Base-by-base conservation (phyloP, 2,329 filamentous ascomycete genomes). In the Trichoderma sp. region DNA sequence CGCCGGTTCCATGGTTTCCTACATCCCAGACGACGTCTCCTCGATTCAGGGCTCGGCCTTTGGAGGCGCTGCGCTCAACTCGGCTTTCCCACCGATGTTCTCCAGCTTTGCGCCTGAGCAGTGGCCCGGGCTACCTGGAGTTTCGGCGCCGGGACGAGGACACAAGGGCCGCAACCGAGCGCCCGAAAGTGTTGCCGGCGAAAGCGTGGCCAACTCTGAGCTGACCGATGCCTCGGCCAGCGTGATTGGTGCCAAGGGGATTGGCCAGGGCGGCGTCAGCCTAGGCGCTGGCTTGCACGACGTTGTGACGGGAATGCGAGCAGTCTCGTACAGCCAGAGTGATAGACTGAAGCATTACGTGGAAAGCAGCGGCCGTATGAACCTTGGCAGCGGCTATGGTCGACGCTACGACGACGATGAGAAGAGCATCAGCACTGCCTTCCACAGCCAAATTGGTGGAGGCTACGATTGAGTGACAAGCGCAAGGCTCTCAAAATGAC, bases 1-100 rank as follows among this genome's bases (percentile, higher is more conserved):
- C 78, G 90, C 92, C 20, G 93, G 93, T 57, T 98, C 95, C 3
- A 93, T 98, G 79, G 87, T 98, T 76, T 96, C 95, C 17, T 98
- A 97, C 80, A 97, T 99, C 73, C 94, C 95, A 2, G 96, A 99
- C 77, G 96, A 99, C 80, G 94, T 97, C 53, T 98, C 95, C 9
- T 98, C 95, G 2, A 92, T 99, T 59, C 95, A 98, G 81, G 95
- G 94, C 62, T 97, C 94, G 58, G 91, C 94, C 1, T 89, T 98
- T 66, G 94, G 94, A 69, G 94, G 94, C 47, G 92, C 93, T 43
- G 92, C 91, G n/a, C 86, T 97, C 34, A 82, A 81, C 72, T 79
- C 79, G 39, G 93, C 94, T 28, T 98, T 95, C 80, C 96, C 96
- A 17, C 92, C 93, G 20, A 97, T 98, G 92, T 99, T 99, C 82